phyloP scores from a whole-genome alignment of 139 green algal species.

The Micromonas pusilla region DNA sequence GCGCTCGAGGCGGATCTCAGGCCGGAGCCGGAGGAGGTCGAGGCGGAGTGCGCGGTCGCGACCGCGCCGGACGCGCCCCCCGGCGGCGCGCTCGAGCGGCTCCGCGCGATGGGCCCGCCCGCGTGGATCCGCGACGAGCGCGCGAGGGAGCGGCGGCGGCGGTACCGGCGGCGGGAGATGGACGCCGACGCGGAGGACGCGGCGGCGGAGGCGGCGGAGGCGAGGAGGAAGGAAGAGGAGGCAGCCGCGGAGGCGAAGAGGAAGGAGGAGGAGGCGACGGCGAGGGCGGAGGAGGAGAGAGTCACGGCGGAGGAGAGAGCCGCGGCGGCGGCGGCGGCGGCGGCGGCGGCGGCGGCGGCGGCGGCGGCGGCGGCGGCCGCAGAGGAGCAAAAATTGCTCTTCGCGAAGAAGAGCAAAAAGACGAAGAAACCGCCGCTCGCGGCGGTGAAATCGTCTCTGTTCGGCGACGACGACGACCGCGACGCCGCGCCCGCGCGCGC shows the following conservation, averaged over 20 bases:
- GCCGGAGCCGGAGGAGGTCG: background rate
- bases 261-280: background rate
- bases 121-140: background rate
- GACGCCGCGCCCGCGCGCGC: background rate
- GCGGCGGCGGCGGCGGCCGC: background rate
- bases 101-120: background rate
- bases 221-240: background rate
- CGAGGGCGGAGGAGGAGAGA: background rate
- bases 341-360: background rate
- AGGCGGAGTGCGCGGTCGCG: background rate
- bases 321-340: background rate
- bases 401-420: background rate
- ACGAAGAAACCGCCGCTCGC: background rate
- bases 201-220: background rate
- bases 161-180: background rate
- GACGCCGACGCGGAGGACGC: background rate
- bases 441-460: background rate
- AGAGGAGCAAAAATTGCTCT: too few species aligned
- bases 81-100: conserved; percentile 6
- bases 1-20: background rate
- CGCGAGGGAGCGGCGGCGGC: background rate
- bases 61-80: background rate
- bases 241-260: background rate
- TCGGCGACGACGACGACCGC: background rate
- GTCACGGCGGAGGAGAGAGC: background rate